Percentiles rank a stretch among this genome's conserved stretches.
phyloP scores from a whole-genome alignment of 2,329 filamentous ascomycete genomes.

The Stemphylium vesicarium region DNA sequence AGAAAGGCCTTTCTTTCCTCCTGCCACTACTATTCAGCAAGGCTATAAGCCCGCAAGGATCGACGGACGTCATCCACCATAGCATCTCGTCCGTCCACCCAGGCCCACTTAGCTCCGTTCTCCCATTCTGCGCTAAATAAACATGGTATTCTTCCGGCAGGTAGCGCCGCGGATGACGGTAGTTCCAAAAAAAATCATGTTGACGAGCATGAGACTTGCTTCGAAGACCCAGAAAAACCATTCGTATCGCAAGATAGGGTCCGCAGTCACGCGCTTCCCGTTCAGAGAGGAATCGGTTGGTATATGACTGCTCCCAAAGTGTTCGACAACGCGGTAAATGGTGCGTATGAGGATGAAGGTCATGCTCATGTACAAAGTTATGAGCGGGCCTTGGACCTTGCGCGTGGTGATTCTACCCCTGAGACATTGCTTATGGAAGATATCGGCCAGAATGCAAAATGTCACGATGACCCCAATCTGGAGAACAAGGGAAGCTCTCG shows the following conservation, averaged over 20 bases:
- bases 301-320: constrained; percentile 56
- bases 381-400: constrained; percentile 51
- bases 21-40: constrained; percentile 2
- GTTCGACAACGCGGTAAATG: constrained; percentile 60
- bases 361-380: constrained; percentile 54
- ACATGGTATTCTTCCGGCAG: constrained; percentile 58
- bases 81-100: constrained; percentile 30
- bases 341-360: constrained; percentile 54
- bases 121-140: constrained; percentile 49
- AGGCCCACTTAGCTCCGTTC: constrained; percentile 26
- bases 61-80: constrained; percentile 35
- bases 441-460: constrained; percentile 53
- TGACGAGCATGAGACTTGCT: constrained; percentile 56
- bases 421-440: constrained; percentile 54
- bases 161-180: constrained; percentile 57
- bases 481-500: constrained; percentile 57
- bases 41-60: constrained; percentile 25
- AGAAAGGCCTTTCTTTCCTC: constrained; percentile 24
- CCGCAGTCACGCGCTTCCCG: constrained; percentile 43
- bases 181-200: constrained; percentile 57
- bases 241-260: constrained; percentile 52
- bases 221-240: constrained; percentile 62
- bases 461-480: constrained; percentile 56
- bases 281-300: constrained; percentile 45
- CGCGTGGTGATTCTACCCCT: constrained; percentile 49